Evolutionary conservation across 1,139 yeast species (phyloP).

Genomic region (Taphrina pruni): DNA sequence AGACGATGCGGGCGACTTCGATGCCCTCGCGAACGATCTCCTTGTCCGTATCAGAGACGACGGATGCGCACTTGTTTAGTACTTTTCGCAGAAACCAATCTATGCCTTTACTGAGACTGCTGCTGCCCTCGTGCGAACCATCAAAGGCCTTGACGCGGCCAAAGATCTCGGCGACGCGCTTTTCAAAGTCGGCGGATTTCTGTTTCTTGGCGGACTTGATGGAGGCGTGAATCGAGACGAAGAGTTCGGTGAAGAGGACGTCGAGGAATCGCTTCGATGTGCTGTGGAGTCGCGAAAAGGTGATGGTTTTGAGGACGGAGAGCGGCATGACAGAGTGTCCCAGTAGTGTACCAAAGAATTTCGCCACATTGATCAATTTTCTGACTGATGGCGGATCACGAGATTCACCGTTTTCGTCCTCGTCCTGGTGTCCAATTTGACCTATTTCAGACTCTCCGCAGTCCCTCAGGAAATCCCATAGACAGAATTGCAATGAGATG

Average conservation of each 20-base stretch:
- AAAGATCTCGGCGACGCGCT: constrained; percentile 61
- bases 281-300: constrained; percentile 68
- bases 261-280: constrained; percentile 72
- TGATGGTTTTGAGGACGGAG: constrained; percentile 61
- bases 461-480: constrained; percentile 87
- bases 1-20: constrained; percentile 48
- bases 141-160: constrained; percentile 58
- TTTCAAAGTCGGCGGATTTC: constrained; percentile 57
- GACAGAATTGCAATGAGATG: constrained; percentile 82
- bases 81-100: constrained; percentile 66
- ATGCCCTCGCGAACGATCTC: constrained; percentile 76
- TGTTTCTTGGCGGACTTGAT: constrained; percentile 32
- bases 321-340: constrained; percentile 47
- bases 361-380: constrained; percentile 74
- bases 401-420: constrained; percentile 52
- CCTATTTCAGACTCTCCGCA: constrained; percentile 57
- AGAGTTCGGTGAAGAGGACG: constrained; percentile 68
- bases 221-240: constrained; percentile 54
- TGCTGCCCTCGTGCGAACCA: constrained; percentile 53
- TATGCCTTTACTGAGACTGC: constrained; percentile 71
- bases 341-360: constrained; percentile 57
- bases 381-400: constrained; percentile 52
- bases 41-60: constrained; percentile 57
- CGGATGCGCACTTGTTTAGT: constrained; percentile 54
- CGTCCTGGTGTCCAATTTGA: constrained; percentile 55